These are phyloP conservation scores for Ulmus americana DNA, from an alignment of 331 rosid species.

Conservation along the genomic window DNA sequence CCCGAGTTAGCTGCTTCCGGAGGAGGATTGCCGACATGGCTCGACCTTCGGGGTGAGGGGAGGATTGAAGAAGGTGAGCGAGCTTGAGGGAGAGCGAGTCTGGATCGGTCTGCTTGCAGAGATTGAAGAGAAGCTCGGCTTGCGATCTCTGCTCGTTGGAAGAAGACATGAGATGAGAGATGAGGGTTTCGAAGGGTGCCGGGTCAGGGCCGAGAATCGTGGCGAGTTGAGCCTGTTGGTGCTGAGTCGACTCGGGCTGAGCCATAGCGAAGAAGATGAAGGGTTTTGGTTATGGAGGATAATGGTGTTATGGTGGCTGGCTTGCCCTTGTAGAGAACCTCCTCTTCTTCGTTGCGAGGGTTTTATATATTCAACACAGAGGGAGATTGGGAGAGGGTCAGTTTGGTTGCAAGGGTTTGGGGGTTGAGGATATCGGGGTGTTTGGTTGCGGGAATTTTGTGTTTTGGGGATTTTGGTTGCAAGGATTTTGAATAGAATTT, in stretches of 20 bases:
- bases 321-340: too few species aligned
- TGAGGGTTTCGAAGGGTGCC: slow-evolving; percentile 60
- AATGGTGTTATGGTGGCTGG: too few species aligned
- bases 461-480: too few species aligned
- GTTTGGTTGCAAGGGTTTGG: too few species aligned
- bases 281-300: slow-evolving; percentile 8
- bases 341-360: too few species aligned
- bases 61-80: slow-evolving; percentile 76
- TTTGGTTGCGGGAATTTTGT: too few species aligned
- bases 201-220: slow-evolving; percentile 86
- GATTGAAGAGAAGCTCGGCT: slow-evolving; percentile 79
- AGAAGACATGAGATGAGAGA: slow-evolving; percentile 83
- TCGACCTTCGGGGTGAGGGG: slow-evolving; percentile 64
- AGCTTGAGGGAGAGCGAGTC: slow-evolving; percentile 72
- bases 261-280: slow-evolving; percentile 43
- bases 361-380: too few species aligned
- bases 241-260: slow-evolving; percentile 59
- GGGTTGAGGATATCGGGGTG: too few species aligned
- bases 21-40: slow-evolving; percentile 96
- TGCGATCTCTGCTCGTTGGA: slow-evolving; percentile 89
- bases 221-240: slow-evolving; percentile 81
- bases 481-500: too few species aligned
- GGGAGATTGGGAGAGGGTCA: too few species aligned
- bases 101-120: slow-evolving; percentile 92
- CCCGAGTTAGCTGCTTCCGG: slow-evolving; percentile 88